phyloP scores from a whole-genome alignment of 2,329 filamentous ascomycete genomes.

The Aureobasidium sp. region DNA sequence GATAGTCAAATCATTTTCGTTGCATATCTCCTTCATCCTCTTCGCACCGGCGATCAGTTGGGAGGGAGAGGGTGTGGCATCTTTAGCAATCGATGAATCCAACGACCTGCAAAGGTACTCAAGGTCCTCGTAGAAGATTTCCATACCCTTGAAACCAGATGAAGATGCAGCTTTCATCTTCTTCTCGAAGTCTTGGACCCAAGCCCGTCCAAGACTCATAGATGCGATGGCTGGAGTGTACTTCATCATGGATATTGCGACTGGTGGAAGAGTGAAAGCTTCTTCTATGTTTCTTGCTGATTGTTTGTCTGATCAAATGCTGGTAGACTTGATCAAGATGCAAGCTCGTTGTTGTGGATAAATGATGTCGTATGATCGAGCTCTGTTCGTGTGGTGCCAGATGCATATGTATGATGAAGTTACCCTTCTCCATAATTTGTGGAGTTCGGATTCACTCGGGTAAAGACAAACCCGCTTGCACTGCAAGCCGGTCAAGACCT shows the following conservation, averaged over 20 bases:
- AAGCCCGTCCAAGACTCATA: conserved; percentile 79
- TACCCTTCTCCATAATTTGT: too few relatives aligned
- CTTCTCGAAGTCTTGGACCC: conserved; percentile 70
- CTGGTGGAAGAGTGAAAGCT: not conserved
- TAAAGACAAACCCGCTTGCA: too few relatives aligned
- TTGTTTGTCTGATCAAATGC: too few relatives aligned
- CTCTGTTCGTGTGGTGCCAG: too few relatives aligned
- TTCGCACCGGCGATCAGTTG: conserved; percentile 59
- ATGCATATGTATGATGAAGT: too few relatives aligned
- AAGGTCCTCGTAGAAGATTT: conserved; percentile 82
- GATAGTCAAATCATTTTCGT: conserved; percentile 60
- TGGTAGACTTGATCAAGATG: too few relatives aligned
- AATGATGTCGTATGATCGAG: too few relatives aligned
- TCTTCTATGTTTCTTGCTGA: too few relatives aligned
- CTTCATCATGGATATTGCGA: conserved; percentile 40
- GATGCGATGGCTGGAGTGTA: conserved; percentile 75
- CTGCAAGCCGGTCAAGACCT: too few relatives aligned
- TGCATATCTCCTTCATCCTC: conserved; percentile 64
- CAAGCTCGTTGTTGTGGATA: too few relatives aligned
- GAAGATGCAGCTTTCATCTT: conserved; percentile 75
- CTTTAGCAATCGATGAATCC: conserved; percentile 43
- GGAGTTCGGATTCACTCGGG: too few relatives aligned
- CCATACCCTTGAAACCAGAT: conserved; percentile 74
- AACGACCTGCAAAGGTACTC: conserved; percentile 61
- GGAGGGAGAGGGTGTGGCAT: conserved; percentile 41